phyloP scores from a whole-genome alignment of 2,329 filamentous ascomycete species.

The Xylariaceae sp. region DNA sequence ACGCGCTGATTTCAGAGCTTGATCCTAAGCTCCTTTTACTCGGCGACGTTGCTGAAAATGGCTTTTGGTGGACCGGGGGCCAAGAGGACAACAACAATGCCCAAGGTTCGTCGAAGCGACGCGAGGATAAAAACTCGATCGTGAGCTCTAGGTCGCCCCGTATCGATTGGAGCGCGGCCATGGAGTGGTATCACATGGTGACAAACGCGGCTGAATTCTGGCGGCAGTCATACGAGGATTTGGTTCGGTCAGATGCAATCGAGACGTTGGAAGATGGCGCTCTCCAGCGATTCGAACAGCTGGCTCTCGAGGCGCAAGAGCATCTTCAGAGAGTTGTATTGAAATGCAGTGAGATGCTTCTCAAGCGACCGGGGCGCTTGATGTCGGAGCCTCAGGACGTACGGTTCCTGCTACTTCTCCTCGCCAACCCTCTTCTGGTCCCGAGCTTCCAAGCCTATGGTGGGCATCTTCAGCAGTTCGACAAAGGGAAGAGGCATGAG shows the following conservation, averaged over 20 bases:
- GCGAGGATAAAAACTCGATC: slow-evolving; percentile 32
- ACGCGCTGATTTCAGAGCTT: slow-evolving; percentile 51
- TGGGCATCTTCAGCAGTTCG: slow-evolving; percentile 36
- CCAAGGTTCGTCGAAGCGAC: slow-evolving; percentile 31
- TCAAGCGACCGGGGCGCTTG: slow-evolving; percentile 71
- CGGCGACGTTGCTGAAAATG: slow-evolving; percentile 75
- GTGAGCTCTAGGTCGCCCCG: slow-evolving; percentile 59
- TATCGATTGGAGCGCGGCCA: slow-evolving; percentile 68
- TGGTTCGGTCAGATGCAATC: slow-evolving; percentile 36
- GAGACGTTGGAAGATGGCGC: slow-evolving; percentile 31
- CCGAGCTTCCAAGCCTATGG: slow-evolving; percentile 35
- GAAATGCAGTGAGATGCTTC: slow-evolving; percentile 70
- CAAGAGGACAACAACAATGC: slow-evolving; percentile 35
- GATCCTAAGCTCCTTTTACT: slow-evolving; percentile 71
- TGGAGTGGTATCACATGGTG: slow-evolving; percentile 68
- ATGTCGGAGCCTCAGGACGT: slow-evolving; percentile 64
- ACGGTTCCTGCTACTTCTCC: slow-evolving; percentile 70
- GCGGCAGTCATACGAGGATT: slow-evolving; percentile 53
- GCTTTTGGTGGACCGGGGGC: slow-evolving; percentile 72
- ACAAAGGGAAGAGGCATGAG: slow-evolving; percentile 16
- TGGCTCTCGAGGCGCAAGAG: slow-evolving; percentile 53
- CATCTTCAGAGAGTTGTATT: slow-evolving; percentile 66
- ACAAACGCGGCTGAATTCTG: slow-evolving; percentile 64
- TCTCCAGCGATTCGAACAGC: slow-evolving; percentile 41
- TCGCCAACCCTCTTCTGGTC: slow-evolving; percentile 73